phyloP scores from a whole-genome alignment of 495 filamentous ascomycete species.

The Penicillium flavigenum region DNA sequence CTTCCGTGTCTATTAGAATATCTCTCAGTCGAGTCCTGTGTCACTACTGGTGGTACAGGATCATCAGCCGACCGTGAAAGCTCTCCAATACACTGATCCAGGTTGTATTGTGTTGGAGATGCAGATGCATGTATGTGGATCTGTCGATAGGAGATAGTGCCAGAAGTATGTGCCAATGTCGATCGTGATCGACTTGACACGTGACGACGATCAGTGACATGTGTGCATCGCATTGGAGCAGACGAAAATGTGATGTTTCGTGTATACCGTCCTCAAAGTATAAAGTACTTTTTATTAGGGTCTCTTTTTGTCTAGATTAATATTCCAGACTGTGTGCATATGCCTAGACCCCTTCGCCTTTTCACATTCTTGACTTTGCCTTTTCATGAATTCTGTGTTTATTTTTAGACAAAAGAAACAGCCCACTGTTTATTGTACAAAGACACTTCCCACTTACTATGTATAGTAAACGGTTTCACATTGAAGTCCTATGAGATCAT shows the following conservation, averaged over 20 bases:
- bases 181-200: not conserved
- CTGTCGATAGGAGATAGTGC: no score
- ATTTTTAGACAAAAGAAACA: slow-evolving; percentile 21
- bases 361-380: slow-evolving; percentile 8
- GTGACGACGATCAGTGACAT: not conserved
- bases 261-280: not conserved
- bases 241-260: not conserved
- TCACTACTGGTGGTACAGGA: slow-evolving; percentile 12
- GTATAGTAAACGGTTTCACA: slow-evolving; percentile 31
- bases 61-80: slow-evolving; percentile 8
- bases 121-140: not conserved
- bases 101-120: not conserved
- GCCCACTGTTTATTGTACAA: not conserved
- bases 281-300: not conserved
- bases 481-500: slow-evolving; percentile 8
- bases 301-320: not conserved
- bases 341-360: not conserved
- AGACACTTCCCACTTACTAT: slow-evolving; percentile 17
- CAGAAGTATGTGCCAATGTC: not conserved
- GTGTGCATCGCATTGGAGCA: not conserved
- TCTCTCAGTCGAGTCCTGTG: slow-evolving; percentile 15
- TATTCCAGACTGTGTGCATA: not conserved
- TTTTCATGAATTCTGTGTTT: slow-evolving; percentile 12
- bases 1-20: not conserved
- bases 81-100: slow-evolving; percentile 1